Evolutionary conservation across 2,329 filamentous ascomycete species (phyloP).

Genomic region (Xylariaceae sp.): DNA sequence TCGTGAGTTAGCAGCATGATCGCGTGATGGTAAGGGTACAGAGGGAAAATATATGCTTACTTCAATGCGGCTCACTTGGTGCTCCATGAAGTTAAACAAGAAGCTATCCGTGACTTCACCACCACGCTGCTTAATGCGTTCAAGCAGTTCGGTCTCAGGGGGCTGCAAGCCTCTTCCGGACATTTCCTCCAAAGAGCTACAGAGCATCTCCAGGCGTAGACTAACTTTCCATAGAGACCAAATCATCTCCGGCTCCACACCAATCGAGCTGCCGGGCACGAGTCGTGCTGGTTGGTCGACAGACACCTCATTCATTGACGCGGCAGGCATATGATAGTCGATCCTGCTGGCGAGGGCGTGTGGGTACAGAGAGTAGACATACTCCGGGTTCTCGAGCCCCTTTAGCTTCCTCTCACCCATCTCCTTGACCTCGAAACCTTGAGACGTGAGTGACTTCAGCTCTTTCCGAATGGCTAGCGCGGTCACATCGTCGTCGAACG

Average conservation of each 20-base stretch:
- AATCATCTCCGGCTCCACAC: conserved; percentile 76
- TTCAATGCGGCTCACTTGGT: conserved; percentile 94
- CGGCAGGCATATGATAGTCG: conserved; percentile 58
- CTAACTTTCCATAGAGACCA: conserved; percentile 90
- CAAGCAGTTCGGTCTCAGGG: conserved; percentile 79
- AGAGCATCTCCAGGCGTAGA: conserved; percentile 87
- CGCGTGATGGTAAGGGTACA: conserved; percentile 1
- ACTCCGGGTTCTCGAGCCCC: conserved; percentile 93
- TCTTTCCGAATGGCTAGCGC: conserved; percentile 81
- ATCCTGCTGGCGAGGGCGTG: conserved; percentile 80
- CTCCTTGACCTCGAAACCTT: conserved; percentile 96
- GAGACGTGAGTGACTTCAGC: conserved; percentile 77
- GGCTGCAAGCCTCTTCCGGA: conserved; percentile 62
- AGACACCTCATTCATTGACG: conserved; percentile 29
- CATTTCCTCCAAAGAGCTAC: conserved; percentile 76
- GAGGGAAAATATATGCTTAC: conserved; percentile 50
- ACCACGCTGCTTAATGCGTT: conserved; percentile 61
- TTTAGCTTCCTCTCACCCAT: conserved; percentile 94
- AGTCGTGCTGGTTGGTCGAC: conserved; percentile 58
- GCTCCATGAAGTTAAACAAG: conserved; percentile 84
- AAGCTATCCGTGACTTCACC: conserved; percentile 87
- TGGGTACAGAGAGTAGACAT: conserved; percentile 92
- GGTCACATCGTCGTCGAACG: conserved; percentile 69
- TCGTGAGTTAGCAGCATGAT: conserved; percentile 20
- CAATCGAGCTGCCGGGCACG: conserved; percentile 61